Evolutionary conservation across 441 rosid genomes (phyloP), one percentile per base, ranked within the genome.

Genomic region (Kokia cookei): DNA sequence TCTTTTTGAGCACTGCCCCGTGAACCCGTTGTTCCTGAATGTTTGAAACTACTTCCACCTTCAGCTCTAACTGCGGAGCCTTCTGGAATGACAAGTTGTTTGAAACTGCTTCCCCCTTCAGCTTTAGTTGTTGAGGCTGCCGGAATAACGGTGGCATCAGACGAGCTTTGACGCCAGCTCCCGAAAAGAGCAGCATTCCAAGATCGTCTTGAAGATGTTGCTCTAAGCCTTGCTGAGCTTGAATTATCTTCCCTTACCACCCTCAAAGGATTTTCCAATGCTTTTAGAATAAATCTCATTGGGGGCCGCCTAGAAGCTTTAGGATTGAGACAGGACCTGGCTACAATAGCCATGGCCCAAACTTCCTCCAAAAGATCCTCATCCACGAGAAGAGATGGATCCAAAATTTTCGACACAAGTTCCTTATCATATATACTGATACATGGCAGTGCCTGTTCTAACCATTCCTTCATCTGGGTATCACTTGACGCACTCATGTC

Each of bases 261-360:
- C 84, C 90, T 94, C 72, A 87, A 69, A 5, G 98, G 99, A 73
- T 94, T 96, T 76, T 96, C 98, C 69, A 96, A 79, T 0, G 99
- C 99, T 83, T 87, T 91, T 51, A 91, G 89, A 70, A 96, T 83
- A 80, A 94, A 89, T 83, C 96, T 89, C 98, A 94, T 94, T 4
- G 84, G 88, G 0, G 99, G 99, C 45, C 99, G 88, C 77, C 89
- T 92, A 2, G 96, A 84, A 73, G 97, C 93, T 86, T 93, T 92
- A 11, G 97, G 97, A 80, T 92, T 91, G 62, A 96, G 87, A 87
- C 99, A 96, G 17, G 99, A 96, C 75, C 88, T 86, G 17, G 99
- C 98, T 43, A 96, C 90, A 71, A 96, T 88, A 11, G 98, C 98
- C 94, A 92, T 89, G 13, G 98, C 98, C 99, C 98, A 96, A 24